Base-by-base conservation (phyloP, 768 basidiomycete genomes). In the Sistotremastrum niveocremeum region DNA sequence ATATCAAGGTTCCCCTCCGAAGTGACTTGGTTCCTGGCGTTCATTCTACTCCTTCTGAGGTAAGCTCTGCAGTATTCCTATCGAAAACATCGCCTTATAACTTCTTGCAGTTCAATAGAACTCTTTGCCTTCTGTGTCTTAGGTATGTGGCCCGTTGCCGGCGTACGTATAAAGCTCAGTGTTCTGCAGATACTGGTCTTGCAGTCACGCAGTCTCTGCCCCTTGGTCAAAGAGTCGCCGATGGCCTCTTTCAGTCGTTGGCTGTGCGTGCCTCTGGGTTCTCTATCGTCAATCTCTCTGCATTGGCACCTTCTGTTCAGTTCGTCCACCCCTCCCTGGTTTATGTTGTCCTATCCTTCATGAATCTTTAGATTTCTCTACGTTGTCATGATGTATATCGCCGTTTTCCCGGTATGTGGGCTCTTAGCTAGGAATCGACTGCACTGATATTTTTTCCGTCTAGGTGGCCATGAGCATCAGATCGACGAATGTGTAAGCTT, bases 361-460 rank as follows among this genome's bases (percentile, higher is more conserved):
- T n/a, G 11, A 31, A 8, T 31, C 20, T 45, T 12, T 39, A 2
- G 29, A 59, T 84, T 93, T 0, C 61, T 93, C 37, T 93, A 84
- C 57, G 78, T 87, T 2, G 70, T 93, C 55, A 94, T 91, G 91
- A 98, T 94, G 91, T 89, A 85, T 56, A 77, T 88, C 54, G 79
- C 78, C 55, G 73, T 84, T 50, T 84, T 20, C 20, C 20, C 20
- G 1, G 20, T 20, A 20, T 2, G 30, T 6, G 37, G 29, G 32
- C 35, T 39, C 8, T 37, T 44, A 34, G 5, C 43, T 37, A 32
- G 1, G 9, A 4, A 39, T 46, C 57, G 39, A 51, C 12, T 34
- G 9, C 32, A 32, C 34, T 37, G 31, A n/a, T 31, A n/a, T n/a
- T n/a, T n/a, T n/a, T n/a, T n/a, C n/a, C n/a, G n/a, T n/a, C n/a